phyloP scores from a whole-genome alignment of 805 yeast species.

The Sugiyamaella boreocaroliniensis region DNA sequence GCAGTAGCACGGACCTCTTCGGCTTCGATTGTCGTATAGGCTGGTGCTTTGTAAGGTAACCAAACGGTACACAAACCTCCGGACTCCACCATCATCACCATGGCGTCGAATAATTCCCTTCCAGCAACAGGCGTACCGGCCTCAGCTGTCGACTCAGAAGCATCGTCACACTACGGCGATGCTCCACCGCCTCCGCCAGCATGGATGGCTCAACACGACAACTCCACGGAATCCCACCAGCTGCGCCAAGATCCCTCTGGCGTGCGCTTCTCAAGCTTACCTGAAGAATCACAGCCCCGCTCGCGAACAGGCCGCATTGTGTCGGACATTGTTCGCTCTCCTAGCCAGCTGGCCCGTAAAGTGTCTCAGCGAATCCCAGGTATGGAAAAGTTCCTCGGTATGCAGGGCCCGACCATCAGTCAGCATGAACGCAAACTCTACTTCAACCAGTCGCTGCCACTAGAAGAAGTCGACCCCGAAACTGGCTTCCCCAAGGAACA shows the following conservation, averaged over 20 bases:
- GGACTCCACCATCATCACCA: neutral
- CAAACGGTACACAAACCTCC: too few relatives aligned
- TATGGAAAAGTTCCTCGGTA: slow-evolving; percentile 14
- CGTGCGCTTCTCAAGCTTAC: neutral
- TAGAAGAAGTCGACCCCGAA: slow-evolving; percentile 44
- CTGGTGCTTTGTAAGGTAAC: too few relatives aligned
- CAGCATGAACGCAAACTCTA: slow-evolving; percentile 35
- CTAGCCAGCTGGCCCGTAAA: slow-evolving; percentile 8
- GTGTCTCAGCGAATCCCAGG: slow-evolving; percentile 17
- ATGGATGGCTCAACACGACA: neutral
- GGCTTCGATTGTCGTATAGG: too few relatives aligned
- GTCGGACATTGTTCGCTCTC: neutral
- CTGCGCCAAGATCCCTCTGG: neutral
- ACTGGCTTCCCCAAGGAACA: slow-evolving; percentile 50
- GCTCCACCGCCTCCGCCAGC: neutral
- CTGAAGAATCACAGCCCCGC: neutral
- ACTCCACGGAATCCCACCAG: neutral
- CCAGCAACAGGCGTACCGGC: neutral
- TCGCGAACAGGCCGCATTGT: slow-evolving; percentile 1
- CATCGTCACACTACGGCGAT: neutral
- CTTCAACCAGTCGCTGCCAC: slow-evolving; percentile 46
- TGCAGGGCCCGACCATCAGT: slow-evolving; percentile 6
- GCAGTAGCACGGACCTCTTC: too few relatives aligned
- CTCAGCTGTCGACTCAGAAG: neutral
- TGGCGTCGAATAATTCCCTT: neutral